Conservation (phyloP, 2,329 filamentous ascomycete species). For the Stemphylium lycopersici region DNA sequence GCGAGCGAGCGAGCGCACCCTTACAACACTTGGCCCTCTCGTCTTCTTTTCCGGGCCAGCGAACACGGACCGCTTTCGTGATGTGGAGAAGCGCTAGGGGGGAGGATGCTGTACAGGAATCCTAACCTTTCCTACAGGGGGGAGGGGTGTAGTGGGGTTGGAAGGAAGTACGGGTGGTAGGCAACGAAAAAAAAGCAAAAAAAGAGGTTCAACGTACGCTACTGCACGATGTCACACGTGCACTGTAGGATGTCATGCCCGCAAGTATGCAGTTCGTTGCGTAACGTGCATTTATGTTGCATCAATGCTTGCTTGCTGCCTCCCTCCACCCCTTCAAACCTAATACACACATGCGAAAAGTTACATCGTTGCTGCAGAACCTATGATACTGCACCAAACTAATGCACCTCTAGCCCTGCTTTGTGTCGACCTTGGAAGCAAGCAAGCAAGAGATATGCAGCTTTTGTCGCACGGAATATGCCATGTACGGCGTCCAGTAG, state of each 20-base stretch:
- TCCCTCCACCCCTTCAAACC: neutral
- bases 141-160: neutral
- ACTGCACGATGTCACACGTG: slow-evolving; percentile 14
- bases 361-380: neutral
- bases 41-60: neutral
- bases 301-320: neutral
- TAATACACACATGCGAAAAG: neutral
- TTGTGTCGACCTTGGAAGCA: neutral
- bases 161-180: slow-evolving; percentile 5
- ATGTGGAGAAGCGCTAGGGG: slow-evolving; percentile 17
- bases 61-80: slow-evolving; percentile 4
- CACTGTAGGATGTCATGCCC: neutral
- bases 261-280: slow-evolving; percentile 8
- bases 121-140: neutral
- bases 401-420: neutral
- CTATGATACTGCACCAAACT: neutral
- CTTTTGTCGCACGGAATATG: neutral
- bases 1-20: neutral
- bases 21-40: slow-evolving; percentile 1
- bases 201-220: slow-evolving; percentile 10
- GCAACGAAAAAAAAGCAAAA: neutral
- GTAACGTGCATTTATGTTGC: neutral
- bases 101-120: neutral
- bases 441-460: neutral
- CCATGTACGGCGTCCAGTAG: neutral